Percentiles rank a stretch among this genome's conserved stretches.
Evolutionary conservation across 441 rosid species (phyloP).

Genomic region (Eruca vesicaria): DNA sequence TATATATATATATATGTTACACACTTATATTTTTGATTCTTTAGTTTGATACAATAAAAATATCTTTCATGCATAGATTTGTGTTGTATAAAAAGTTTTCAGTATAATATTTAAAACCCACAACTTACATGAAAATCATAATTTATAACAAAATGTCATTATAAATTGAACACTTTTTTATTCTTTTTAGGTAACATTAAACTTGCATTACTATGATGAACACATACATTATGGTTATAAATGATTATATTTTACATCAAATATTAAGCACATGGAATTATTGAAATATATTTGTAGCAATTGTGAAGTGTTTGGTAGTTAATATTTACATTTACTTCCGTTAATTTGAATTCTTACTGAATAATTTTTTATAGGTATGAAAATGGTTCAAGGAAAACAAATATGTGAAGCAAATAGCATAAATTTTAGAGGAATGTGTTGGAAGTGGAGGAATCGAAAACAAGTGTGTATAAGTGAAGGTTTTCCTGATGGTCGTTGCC

Average conservation of each 20-base stretch:
- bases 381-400: too few relatives aligned
- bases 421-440: background rate
- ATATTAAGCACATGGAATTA: background rate
- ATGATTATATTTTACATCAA: too few relatives aligned
- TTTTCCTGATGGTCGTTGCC: constrained; percentile 12
- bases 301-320: background rate
- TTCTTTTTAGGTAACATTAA: background rate
- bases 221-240: too few relatives aligned
- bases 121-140: background rate
- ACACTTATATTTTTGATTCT: too few relatives aligned
- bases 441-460: background rate
- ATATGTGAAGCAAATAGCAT: background rate
- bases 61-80: too few relatives aligned
- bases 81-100: too few relatives aligned
- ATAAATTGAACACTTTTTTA: background rate
- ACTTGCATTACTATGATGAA: too few relatives aligned
- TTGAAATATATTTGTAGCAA: background rate
- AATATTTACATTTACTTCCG: background rate
- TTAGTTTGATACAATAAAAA: background rate
- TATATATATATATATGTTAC: too few relatives aligned
- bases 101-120: background rate
- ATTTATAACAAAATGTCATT: background rate
- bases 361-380: background rate
- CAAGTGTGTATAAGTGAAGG: too few relatives aligned
- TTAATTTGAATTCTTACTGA: background rate